Percentiles rank a stretch among this genome's conserved stretches.
Evolutionary conservation across 352 stramenopile species (phyloP).

Genomic region (Pythium rishiriense): DNA sequence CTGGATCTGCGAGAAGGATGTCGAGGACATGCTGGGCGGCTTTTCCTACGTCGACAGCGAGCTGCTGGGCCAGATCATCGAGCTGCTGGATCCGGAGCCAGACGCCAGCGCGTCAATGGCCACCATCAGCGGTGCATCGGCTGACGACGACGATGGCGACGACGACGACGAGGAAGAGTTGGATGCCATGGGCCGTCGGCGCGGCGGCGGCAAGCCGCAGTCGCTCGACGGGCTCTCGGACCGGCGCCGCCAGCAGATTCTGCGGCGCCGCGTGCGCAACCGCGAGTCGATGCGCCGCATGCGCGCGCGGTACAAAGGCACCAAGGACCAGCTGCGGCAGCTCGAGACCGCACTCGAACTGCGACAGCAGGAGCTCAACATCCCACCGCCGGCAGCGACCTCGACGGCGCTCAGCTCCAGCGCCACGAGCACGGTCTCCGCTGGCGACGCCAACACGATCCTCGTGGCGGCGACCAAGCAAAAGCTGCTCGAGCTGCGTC

Average conservation of each 20-base stretch:
- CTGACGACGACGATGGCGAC: too few species aligned
- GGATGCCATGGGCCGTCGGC: slow-evolving; percentile 5
- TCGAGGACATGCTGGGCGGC: slow-evolving; percentile 4
- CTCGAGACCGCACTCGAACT: slow-evolving; percentile 10
- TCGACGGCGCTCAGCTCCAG: too few species aligned
- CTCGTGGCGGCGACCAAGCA: slow-evolving; percentile 8
- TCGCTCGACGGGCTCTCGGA: slow-evolving; percentile 25
- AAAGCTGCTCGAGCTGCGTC: slow-evolving; percentile 5
- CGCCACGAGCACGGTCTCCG: neutral
- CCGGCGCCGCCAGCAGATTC: slow-evolving; percentile 13
- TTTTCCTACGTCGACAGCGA: slow-evolving; percentile 4
- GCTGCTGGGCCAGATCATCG: slow-evolving; percentile 15
- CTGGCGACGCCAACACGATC: neutral
- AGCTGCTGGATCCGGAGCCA: slow-evolving; percentile 15
- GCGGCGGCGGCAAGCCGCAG: slow-evolving; percentile 14
- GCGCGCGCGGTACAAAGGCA: slow-evolving; percentile 27
- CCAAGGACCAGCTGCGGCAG: slow-evolving; percentile 20
- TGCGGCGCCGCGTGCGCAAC: slow-evolving; percentile 27
- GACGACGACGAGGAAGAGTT: slow-evolving; percentile 3
- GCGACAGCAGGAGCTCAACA: neutral
- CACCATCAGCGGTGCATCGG: neutral
- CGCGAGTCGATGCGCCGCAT: slow-evolving; percentile 32
- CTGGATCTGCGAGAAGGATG: slow-evolving; percentile 15
- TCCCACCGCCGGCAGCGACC: neutral
- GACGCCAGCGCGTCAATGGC: neutral